A percentile compares a stretch with the other conserved stretches of the same genome.
Evolutionary conservation across 345 rosid species (phyloP).

Genomic region (Populus ilicifolia): DNA sequence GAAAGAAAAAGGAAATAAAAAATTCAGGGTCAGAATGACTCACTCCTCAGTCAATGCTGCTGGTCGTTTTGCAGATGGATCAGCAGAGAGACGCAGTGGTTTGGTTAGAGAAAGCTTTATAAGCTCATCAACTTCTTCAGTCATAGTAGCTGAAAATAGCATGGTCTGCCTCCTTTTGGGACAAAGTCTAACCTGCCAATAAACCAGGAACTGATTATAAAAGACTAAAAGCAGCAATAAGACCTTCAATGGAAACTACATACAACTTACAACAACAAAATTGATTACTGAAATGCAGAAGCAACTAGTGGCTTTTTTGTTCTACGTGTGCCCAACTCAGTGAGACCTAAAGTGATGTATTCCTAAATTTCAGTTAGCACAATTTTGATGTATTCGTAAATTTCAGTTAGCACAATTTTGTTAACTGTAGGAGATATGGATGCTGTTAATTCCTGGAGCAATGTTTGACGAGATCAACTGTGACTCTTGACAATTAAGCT

Average conservation of each 20-base stretch:
- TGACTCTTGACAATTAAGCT: no score
- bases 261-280: neutral
- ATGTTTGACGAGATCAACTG: neutral
- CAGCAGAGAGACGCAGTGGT: slow-evolving; percentile 98
- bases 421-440: neutral
- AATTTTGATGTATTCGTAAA: neutral
- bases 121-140: slow-evolving; percentile 89
- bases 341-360: neutral
- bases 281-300: neutral
- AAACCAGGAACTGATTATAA: slow-evolving; percentile 1
- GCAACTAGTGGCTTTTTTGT: neutral
- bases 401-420: neutral
- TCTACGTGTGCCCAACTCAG: neutral
- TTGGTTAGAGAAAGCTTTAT: slow-evolving; percentile 78
- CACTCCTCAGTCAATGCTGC: slow-evolving; percentile 89
- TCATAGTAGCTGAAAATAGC: slow-evolving; percentile 98
- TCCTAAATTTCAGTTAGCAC: neutral
- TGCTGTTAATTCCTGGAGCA: neutral
- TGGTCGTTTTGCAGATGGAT: slow-evolving; percentile 88
- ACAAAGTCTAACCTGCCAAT: slow-evolving; percentile 70
- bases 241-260: neutral
- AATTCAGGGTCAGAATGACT: slow-evolving; percentile 14
- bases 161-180: slow-evolving; percentile 95
- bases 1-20: neutral
- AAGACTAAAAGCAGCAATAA: neutral